Evolutionary conservation across 164 flowering plant species (phyloP).

Genomic region (Chimonanthus praecox): DNA sequence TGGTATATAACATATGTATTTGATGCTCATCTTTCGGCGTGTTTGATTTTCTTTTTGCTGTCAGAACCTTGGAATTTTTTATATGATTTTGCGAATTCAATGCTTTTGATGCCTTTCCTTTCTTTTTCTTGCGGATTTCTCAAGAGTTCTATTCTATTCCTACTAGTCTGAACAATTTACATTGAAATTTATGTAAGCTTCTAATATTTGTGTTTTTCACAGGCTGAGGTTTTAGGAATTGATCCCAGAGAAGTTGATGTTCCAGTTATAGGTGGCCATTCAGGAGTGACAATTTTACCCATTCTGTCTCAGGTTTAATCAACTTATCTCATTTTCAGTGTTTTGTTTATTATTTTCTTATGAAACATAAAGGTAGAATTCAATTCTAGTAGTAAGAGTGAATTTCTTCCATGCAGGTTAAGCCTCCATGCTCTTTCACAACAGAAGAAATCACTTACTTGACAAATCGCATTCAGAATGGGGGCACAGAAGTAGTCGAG

Average conservation of each 20-base stretch:
- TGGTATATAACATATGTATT: too few species aligned
- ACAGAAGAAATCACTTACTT: conserved; percentile 41
- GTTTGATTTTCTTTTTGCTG: background rate
- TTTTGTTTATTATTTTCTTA: background rate
- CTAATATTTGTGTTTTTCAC: conserved; percentile 1
- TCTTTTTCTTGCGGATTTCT: background rate
- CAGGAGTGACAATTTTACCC: conserved; percentile 59
- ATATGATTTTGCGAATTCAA: too few species aligned
- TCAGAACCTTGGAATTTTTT: too few species aligned
- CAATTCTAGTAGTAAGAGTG: background rate
- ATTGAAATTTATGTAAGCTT: background rate
- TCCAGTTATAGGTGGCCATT: conserved; percentile 69
- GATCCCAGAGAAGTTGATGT: conserved; percentile 56
- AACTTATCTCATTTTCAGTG: background rate
- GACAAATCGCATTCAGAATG: conserved; percentile 58
- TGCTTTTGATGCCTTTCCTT: background rate
- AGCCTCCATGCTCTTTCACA: conserved; percentile 51
- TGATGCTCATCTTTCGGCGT: background rate
- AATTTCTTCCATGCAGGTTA: conserved; percentile 34
- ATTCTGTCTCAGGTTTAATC: conserved; percentile 51
- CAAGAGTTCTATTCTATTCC: background rate
- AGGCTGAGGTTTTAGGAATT: conserved; percentile 67
- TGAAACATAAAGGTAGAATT: background rate
- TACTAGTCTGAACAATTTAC: background rate
- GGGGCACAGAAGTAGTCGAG: conserved; percentile 70